Base-by-base conservation (phyloP, 2,329 filamentous ascomycete genomes). In the Ophiostoma ips region DNA sequence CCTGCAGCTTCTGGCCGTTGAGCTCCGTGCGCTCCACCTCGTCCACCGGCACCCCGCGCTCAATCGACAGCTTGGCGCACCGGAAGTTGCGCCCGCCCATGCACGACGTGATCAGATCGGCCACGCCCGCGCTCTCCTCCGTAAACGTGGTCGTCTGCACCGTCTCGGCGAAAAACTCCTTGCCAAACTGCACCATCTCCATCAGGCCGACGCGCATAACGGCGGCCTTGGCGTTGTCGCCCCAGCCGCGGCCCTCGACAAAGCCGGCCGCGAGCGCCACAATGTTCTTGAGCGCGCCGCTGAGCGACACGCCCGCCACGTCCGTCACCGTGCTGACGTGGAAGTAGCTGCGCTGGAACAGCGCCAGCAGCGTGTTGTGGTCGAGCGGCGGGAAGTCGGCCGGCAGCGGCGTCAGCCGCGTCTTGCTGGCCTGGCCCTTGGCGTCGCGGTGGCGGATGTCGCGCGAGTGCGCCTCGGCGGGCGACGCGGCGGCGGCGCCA, bases 151-250 rank as follows among this genome's bases (percentile, higher is more conserved):
- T 79, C 10, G 84, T 78, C 56, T 84, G 77, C 24, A 92, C 83
- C 1, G 84, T 86, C 60, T 89, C 77, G 16, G 80, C 79, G 64
- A 96, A 98, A 72, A 96, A 98, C 59, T 84, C 80, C 65, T 89
- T 87, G 56, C 90, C 90, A 58, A 98, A 98, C 63, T 85, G 84
- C 61, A 96, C 87, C 83, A 95, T 95, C 69, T 98, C 92, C 59
- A 95, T 75, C 43, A 98, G 78, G 8, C 92, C 92, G 18, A 96
- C 84, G 38, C 92, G 85, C 87, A 98, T 96, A 53, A 98, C 83
- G 43, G 92, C 92, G n/a, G 92, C 88, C 71, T 98, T 96, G 57
- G 90, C 90, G 59, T 96, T 98, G 71, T 96, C 89, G 61, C 92
- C 92, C 90, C 92, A 98, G 57, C 90, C 90, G 54, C 90, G 79